A percentile compares a stretch with the other conserved stretches of the same genome.
These are phyloP conservation scores for Penicilliopsis zonata DNA, from an alignment of 495 filamentous ascomycete species.

Conservation along the genomic window DNA sequence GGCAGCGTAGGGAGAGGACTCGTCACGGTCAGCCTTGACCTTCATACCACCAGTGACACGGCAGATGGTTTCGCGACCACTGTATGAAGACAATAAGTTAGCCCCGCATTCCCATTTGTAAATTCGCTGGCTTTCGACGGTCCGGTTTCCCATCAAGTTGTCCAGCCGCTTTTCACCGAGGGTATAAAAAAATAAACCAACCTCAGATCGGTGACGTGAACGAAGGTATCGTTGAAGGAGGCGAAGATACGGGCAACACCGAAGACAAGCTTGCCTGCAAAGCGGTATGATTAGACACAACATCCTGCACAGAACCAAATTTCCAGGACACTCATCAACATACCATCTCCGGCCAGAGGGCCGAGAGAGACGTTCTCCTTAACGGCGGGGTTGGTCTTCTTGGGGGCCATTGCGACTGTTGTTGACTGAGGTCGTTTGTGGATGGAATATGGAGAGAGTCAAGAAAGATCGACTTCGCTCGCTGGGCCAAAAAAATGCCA, in stretches of 20 bases:
- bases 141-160: too few relatives aligned
- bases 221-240: constrained; percentile 97
- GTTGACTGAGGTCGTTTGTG: constrained; percentile 25
- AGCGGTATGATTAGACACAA: background rate
- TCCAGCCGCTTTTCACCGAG: too few relatives aligned
- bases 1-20: constrained; percentile 98
- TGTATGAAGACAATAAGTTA: constrained; percentile 60
- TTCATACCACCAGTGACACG: constrained; percentile 99
- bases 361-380: constrained; percentile 98
- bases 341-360: constrained; percentile 84
- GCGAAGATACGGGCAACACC: constrained; percentile 99
- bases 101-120: constrained; percentile 29
- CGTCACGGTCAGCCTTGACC: constrained; percentile 99
- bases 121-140: too few relatives aligned
- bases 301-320: background rate
- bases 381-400: constrained; percentile 63
- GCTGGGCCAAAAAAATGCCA: constrained; percentile 13
- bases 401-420: constrained; percentile 62
- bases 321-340: constrained; percentile 10
- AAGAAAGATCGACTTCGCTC: constrained; percentile 3
- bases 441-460: constrained; percentile 31
- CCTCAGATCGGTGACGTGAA: constrained; percentile 98
- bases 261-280: constrained; percentile 87
- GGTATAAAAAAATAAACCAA: constrained; percentile 36
- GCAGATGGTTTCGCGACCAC: constrained; percentile 98